A percentile compares a stretch with the other conserved stretches of the same genome.
Conservation (phyloP, 2,329 filamentous ascomycete genomes). For the Fonsecaea monophora region DNA sequence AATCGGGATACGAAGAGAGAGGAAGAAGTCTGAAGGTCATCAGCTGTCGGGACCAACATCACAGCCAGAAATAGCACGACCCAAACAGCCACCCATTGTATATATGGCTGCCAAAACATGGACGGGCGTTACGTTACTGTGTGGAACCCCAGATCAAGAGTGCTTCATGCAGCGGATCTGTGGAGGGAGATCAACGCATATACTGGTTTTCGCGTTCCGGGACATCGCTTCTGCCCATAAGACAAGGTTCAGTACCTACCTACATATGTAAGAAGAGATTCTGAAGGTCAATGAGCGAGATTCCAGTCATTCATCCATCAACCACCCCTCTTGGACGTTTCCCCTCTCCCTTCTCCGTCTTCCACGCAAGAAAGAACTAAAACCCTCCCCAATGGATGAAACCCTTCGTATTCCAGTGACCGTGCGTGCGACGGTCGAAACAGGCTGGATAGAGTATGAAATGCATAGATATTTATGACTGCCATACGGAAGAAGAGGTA, state of each 20-base stretch:
- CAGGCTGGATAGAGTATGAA: not conserved
- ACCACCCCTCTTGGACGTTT: not conserved
- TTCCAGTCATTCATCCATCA: not conserved
- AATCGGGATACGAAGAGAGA: not conserved
- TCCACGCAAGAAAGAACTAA: not conserved
- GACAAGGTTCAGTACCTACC: not conserved
- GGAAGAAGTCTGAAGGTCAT: not conserved
- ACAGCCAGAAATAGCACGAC: not conserved
- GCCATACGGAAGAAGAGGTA: not conserved
- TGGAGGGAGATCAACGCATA: not conserved
- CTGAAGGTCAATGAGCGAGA: not conserved
- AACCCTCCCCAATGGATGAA: too few species aligned
- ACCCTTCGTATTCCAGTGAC: too few species aligned
- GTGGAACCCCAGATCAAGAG: not conserved
- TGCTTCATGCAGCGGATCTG: not conserved
- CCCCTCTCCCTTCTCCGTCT: not conserved
- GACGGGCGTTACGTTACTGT: not conserved
- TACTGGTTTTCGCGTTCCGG: not conserved
- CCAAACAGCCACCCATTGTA: constrained; percentile 2
- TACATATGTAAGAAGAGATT: not conserved
- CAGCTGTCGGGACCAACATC: not conserved
- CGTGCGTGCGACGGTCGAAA: not conserved
- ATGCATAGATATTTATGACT: not conserved
- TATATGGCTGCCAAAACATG: not conserved
- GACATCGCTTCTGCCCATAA: not conserved